Conservation (phyloP, 306 rosid species). For the Prinsepia uniflora region DNA sequence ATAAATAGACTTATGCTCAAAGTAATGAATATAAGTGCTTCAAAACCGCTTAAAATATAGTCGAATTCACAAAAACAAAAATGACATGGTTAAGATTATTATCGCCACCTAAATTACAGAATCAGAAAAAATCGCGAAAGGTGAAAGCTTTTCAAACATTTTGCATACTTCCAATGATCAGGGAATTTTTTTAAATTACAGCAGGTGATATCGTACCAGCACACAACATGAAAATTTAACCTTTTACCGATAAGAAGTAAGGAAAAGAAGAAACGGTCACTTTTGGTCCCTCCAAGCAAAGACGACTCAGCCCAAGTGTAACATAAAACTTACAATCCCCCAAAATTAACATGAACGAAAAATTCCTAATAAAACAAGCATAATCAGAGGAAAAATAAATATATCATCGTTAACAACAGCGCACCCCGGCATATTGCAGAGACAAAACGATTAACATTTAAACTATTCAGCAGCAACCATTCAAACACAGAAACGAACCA, state of each 20-base stretch:
- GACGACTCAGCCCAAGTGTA: background rate
- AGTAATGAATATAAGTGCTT: background rate
- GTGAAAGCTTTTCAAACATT: background rate
- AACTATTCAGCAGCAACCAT: conserved; percentile 4
- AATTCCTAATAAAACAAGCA: background rate
- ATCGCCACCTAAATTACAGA: background rate
- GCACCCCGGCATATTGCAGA: conserved; percentile 2
- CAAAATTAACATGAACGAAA: conserved; percentile 17
- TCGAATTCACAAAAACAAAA: background rate
- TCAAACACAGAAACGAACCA: background rate
- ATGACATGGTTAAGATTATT: too few species aligned
- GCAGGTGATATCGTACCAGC: background rate
- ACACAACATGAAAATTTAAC: conserved; percentile 1
- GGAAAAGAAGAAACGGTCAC: background rate
- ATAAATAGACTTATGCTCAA: background rate
- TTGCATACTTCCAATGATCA: background rate
- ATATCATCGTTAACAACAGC: conserved; percentile 20
- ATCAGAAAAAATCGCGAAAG: background rate
- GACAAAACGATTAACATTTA: background rate
- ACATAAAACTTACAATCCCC: background rate
- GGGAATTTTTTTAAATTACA: background rate
- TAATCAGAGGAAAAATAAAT: conserved; percentile 2
- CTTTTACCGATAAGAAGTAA: background rate
- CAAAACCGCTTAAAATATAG: background rate
- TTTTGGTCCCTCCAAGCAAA: background rate